These are phyloP conservation scores for Zasmidium angulare DNA, from an alignment of 2,329 filamentous ascomycete species.

Conservation along the genomic window DNA sequence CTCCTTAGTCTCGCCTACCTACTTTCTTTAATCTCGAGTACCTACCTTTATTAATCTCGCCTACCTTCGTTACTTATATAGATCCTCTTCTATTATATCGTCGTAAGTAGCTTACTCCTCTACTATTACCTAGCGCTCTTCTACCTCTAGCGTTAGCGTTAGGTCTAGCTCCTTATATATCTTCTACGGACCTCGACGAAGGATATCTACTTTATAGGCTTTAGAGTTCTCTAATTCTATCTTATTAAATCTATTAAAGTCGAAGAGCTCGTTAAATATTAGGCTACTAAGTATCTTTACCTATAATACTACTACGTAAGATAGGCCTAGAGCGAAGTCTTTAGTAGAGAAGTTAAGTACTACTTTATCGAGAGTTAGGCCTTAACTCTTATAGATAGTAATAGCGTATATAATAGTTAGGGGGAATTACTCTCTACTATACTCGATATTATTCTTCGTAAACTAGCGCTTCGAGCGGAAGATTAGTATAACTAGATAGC, in stretches of 20 bases:
- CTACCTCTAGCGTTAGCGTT: too few relatives aligned
- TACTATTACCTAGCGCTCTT: too few relatives aligned
- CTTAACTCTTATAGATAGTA: slow-evolving; percentile 4
- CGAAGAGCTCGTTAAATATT: neutral
- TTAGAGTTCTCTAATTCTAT: too few relatives aligned
- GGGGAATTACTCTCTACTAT: neutral
- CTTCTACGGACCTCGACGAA: neutral
- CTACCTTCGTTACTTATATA: too few relatives aligned
- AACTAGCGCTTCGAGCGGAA: too few relatives aligned
- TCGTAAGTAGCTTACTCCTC: too few relatives aligned
- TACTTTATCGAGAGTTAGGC: neutral
- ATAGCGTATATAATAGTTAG: neutral
- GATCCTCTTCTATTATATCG: too few relatives aligned
- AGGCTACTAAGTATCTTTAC: neutral
- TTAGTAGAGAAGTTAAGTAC: neutral
- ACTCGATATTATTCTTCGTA: neutral
- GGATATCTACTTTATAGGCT: neutral
- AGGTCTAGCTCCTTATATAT: too few relatives aligned
- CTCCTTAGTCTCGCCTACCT: too few relatives aligned
- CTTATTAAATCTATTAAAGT: neutral
- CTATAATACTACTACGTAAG: neutral
- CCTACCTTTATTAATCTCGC: too few relatives aligned
- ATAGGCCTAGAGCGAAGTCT: neutral
- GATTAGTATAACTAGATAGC: too few relatives aligned
- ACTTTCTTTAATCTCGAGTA: too few relatives aligned